These are phyloP conservation scores for Kwoniella dejecticola DNA, from an alignment of 768 basidiomycete species.

Conservation along the genomic window DNA sequence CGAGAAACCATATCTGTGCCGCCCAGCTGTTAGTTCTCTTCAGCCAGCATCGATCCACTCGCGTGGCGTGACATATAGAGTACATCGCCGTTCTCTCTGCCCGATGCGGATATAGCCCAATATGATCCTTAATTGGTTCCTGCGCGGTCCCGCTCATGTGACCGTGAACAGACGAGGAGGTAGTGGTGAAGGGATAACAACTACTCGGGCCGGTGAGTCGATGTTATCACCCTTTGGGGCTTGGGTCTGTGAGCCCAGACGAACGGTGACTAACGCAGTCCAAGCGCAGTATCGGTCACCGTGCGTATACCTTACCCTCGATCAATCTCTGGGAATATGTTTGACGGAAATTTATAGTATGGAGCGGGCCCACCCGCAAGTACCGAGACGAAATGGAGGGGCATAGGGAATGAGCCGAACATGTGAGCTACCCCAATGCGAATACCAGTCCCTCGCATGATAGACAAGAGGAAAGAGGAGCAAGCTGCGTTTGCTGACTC, in stretches of 20 bases:
- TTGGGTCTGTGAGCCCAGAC: neutral
- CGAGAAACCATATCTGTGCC: no score
- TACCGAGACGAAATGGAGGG: slow-evolving; percentile 18
- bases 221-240: neutral
- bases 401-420: slow-evolving; percentile 13
- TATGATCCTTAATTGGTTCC: slow-evolving; percentile 1
- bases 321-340: neutral
- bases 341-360: slow-evolving; percentile 6
- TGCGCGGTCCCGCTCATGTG: slow-evolving; percentile 1
- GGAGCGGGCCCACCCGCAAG: slow-evolving; percentile 19
- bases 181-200: slow-evolving; percentile 22
- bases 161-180: slow-evolving; percentile 11
- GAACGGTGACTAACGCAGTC: no score
- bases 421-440: slow-evolving; percentile 14
- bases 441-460: no score
- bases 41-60: no score
- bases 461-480: no score
- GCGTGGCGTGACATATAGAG: no score
- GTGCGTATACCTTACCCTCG: neutral
- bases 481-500: neutral
- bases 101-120: neutral
- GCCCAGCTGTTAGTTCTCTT: no score
- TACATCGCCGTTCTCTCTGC: no score
- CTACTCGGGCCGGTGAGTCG: slow-evolving; percentile 15
- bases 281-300: no score